A percentile compares a stretch with the other conserved stretches of the same genome.
phyloP scores from a whole-genome alignment of 148 eudicot genomes.

The Rhododendron molle region DNA sequence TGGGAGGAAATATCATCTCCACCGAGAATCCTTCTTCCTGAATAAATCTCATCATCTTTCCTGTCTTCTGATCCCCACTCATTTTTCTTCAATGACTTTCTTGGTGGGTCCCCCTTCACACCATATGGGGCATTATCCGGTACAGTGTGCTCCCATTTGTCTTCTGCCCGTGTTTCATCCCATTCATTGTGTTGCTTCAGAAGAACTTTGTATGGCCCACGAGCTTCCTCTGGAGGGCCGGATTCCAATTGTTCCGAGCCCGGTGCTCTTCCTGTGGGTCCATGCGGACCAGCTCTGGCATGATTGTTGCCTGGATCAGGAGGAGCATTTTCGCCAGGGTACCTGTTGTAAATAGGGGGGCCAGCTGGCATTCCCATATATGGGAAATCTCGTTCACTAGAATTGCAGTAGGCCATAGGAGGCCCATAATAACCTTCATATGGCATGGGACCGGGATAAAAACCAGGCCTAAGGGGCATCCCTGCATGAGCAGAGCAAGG shows the following conservation, averaged over 20 bases:
- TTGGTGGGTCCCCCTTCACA: conserved; percentile 39
- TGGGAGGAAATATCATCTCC: conserved; percentile 26
- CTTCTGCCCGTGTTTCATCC: conserved; percentile 46
- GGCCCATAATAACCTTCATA: conserved; percentile 84
- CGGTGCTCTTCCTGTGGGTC: conserved; percentile 22
- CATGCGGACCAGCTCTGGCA: conserved; percentile 44
- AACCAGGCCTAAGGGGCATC: conserved; percentile 79
- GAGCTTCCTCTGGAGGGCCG: conserved; percentile 43
- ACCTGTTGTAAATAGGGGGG: conserved; percentile 57
- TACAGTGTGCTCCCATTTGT: conserved; percentile 35
- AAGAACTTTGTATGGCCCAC: conserved; percentile 44
- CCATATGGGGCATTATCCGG: conserved; percentile 23
- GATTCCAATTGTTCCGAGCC: conserved; percentile 45
- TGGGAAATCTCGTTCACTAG: conserved; percentile 70
- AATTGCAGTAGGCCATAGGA: conserved; percentile 68
- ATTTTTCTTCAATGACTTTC: conserved; percentile 27
- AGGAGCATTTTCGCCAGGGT: conserved; percentile 41
- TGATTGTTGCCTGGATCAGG: conserved; percentile 49
- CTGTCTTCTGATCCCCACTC: conserved; percentile 54
- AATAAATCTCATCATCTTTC: conserved; percentile 30
- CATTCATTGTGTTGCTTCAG: conserved; percentile 42
- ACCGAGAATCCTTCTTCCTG: conserved; percentile 22
- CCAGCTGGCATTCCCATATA: conserved; percentile 72
- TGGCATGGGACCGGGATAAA: conserved; percentile 67
- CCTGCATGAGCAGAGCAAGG: conserved; percentile 21